These are phyloP conservation scores for Fusarium nurragi DNA, from an alignment of 2,329 filamentous ascomycete genomes.

Conservation along the genomic window DNA sequence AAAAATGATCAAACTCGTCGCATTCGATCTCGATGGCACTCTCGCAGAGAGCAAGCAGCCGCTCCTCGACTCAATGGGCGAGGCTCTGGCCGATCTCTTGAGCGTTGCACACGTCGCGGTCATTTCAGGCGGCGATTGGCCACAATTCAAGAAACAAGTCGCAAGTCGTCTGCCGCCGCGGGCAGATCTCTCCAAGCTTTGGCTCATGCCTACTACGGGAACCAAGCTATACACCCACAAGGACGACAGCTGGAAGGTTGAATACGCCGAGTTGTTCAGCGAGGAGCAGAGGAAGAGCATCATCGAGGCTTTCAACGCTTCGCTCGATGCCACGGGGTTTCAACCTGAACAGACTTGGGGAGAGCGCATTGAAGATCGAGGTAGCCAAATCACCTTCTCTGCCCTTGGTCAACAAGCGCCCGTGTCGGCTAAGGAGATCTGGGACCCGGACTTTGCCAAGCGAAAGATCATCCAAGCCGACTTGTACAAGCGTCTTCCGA, in stretches of 20 bases:
- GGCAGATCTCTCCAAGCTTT: constrained; percentile 11
- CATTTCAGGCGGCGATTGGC: constrained; percentile 21
- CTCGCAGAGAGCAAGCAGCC: constrained; percentile 22
- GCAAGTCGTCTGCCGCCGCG: constrained; percentile 13
- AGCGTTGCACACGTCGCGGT: constrained; percentile 16
- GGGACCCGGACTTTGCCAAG: constrained; percentile 20
- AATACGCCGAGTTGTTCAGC: constrained; percentile 14
- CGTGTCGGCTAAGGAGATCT: constrained; percentile 9
- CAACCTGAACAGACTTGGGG: constrained; percentile 24
- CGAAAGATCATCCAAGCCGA: constrained; percentile 16
- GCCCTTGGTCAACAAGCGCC: constrained; percentile 15
- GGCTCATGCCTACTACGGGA: constrained; percentile 19
- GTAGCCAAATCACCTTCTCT: constrained; percentile 17
- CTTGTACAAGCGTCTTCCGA: constrained; percentile 12
- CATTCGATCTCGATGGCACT: constrained; percentile 22
- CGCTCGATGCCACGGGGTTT: constrained; percentile 7
- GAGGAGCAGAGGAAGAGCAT: constrained; percentile 21
- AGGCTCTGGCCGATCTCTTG: constrained; percentile 13
- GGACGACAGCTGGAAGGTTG: constrained; percentile 8
- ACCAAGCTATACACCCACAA: constrained; percentile 20
- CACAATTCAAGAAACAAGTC: constrained; percentile 18
- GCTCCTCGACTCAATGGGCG: constrained; percentile 17
- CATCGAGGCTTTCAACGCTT: constrained; percentile 13
- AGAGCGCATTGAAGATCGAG: constrained; percentile 14
- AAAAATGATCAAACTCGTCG: constrained; percentile 18